A percentile compares a stretch with the other conserved stretches of the same genome.
These are phyloP conservation scores for Ceratocystis cubensis DNA, from an alignment of 2,329 filamentous ascomycete genomes.

Conservation along the genomic window DNA sequence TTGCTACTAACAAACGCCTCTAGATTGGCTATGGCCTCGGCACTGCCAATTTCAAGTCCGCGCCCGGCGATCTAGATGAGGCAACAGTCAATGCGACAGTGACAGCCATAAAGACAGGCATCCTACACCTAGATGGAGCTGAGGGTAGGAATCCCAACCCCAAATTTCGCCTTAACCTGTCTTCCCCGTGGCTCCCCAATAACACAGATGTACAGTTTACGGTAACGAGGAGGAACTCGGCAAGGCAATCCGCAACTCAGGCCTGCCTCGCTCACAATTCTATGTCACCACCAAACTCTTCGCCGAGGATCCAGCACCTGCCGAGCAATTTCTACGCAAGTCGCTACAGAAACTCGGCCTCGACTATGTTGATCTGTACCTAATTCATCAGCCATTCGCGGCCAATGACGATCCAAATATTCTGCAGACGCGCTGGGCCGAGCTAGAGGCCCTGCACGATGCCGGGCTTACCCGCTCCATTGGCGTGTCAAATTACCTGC, in stretches of 20 bases:
- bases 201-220: constrained; percentile 35
- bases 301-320: constrained; percentile 31
- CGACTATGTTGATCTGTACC: constrained; percentile 61
- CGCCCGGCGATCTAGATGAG: constrained; percentile 40
- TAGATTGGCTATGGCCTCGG: constrained; percentile 62
- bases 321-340: constrained; percentile 40
- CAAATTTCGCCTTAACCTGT: not conserved
- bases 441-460: constrained; percentile 52
- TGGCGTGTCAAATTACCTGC: constrained; percentile 64
- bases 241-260: constrained; percentile 53
- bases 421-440: constrained; percentile 48
- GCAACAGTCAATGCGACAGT: constrained; percentile 39
- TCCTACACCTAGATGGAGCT: constrained; percentile 61
- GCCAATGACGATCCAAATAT: constrained; percentile 29
- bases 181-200: not conserved
- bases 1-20: not conserved
- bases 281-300: constrained; percentile 53
- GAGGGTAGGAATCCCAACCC: constrained; percentile 38
- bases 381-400: constrained; percentile 48
- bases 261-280: constrained; percentile 52
- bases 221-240: constrained; percentile 59
- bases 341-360: constrained; percentile 54
- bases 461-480: constrained; percentile 56
- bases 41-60: constrained; percentile 48
- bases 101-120: constrained; percentile 55